Percentiles rank a stretch among this genome's conserved stretches.
Conservation (phyloP, 306 rosid species). For the Glycine latifolia region DNA sequence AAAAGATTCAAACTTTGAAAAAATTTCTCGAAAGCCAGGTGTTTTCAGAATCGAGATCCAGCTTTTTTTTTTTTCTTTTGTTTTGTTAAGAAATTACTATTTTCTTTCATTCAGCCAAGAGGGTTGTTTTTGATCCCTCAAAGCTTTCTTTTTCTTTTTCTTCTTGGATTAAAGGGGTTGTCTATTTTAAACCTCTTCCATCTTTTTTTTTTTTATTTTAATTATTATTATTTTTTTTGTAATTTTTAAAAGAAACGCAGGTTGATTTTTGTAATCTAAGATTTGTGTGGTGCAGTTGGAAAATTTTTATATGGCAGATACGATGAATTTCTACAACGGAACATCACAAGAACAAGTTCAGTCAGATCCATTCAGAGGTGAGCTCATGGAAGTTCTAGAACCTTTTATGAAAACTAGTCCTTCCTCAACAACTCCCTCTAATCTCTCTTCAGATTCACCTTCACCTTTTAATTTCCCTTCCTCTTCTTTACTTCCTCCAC, state of each 20-base stretch:
- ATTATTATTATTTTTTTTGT: background rate
- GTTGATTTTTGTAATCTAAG: constrained; percentile 42
- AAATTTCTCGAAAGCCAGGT: constrained; percentile 77
- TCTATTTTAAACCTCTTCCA: constrained; percentile 77
- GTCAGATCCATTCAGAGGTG: constrained; percentile 70
- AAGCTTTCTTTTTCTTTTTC: constrained; percentile 45
- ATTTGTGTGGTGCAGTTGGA: constrained; percentile 29
- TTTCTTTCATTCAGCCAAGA: constrained; percentile 51
- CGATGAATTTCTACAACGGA: constrained; percentile 66
- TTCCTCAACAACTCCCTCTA: constrained; percentile 50
- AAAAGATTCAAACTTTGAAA: constrained; percentile 68
- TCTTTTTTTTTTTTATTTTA: constrained; percentile 9
- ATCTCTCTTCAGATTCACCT: constrained; percentile 35
- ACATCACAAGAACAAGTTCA: constrained; percentile 31
- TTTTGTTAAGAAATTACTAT: background rate
- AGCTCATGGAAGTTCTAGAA: constrained; percentile 96
- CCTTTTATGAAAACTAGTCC: constrained; percentile 81
- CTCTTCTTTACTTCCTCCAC: constrained; percentile 42
- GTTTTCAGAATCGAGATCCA: constrained; percentile 99
- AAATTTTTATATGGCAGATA: constrained; percentile 59
- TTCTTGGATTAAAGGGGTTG: constrained; percentile 66
- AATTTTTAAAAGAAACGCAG: constrained; percentile 47
- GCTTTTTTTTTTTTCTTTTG: constrained; percentile 45
- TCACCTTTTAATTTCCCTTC: constrained; percentile 11
- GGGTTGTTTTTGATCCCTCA: constrained; percentile 86